A percentile compares a stretch with the other conserved stretches of the same genome.
These are phyloP conservation scores for Dactylellina drechsleri DNA, from an alignment of 2,329 filamentous ascomycete species.

Conservation along the genomic window DNA sequence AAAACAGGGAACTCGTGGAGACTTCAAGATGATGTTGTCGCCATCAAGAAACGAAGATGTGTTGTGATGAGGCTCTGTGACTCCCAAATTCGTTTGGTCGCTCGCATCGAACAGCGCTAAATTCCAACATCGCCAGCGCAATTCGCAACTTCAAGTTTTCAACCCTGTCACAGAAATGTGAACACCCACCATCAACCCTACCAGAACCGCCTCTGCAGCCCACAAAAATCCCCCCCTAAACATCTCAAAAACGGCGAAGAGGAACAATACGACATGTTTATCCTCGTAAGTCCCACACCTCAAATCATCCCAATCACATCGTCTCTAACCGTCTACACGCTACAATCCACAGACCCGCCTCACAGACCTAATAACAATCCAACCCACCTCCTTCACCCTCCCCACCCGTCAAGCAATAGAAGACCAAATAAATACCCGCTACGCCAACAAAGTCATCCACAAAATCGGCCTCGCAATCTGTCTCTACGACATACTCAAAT, in stretches of 20 bases:
- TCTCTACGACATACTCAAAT: conserved; percentile 87
- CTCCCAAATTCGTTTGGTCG: conserved; percentile 1
- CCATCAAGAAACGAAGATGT: neutral
- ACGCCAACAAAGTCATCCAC: conserved; percentile 93
- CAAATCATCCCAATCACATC: neutral
- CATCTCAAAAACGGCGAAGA: neutral
- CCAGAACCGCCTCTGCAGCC: neutral
- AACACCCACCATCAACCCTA: conserved; percentile 14
- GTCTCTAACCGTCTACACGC: neutral
- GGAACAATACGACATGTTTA: conserved; percentile 41
- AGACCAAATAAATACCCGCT: conserved; percentile 97
- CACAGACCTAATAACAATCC: conserved; percentile 92
- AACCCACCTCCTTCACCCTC: conserved; percentile 86
- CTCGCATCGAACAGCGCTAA: neutral
- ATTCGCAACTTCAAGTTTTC: conserved; percentile 14
- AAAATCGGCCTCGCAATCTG: conserved; percentile 93
- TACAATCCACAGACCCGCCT: conserved; percentile 77
- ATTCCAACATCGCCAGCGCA: neutral
- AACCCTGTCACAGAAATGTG: conserved; percentile 42
- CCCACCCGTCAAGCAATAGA: conserved; percentile 85
- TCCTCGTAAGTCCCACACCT: conserved; percentile 38
- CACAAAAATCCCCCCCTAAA: neutral
- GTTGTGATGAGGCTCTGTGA: conserved; percentile 2
- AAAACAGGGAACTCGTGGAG: too few relatives aligned
- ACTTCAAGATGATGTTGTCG: too few relatives aligned